Evolutionary conservation across 805 yeast species (phyloP).

Genomic region (Ogataea neopini): DNA sequence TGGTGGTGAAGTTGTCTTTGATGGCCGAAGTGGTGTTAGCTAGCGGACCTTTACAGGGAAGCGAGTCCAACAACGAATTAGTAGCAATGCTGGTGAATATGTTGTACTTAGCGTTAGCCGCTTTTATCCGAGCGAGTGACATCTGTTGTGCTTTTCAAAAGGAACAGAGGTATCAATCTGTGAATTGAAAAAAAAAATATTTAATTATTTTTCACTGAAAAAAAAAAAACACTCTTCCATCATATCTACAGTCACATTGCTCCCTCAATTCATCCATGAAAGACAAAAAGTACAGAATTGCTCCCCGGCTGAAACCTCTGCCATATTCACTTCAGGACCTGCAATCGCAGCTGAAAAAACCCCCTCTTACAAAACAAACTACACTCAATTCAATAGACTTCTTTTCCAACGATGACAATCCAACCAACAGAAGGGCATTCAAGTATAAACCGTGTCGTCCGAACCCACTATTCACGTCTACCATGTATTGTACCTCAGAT

Average conservation of each 20-base stretch:
- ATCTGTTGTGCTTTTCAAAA: background rate
- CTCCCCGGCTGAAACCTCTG: constrained; percentile 37
- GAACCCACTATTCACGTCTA: constrained; percentile 54
- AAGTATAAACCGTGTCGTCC: constrained; percentile 80
- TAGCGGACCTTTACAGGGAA: constrained; percentile 21
- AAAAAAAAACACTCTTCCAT: background rate
- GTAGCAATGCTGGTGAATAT: constrained; percentile 44
- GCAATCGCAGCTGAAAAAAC: constrained; percentile 21
- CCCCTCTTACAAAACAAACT: constrained; percentile 21
- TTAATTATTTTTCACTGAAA: background rate
- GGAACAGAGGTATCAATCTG: no score
- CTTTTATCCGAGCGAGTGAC: constrained; percentile 3
- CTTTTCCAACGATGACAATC: constrained; percentile 68
- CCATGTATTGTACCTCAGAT: constrained; percentile 72
- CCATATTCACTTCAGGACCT: constrained; percentile 36
- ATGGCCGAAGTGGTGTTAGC: constrained; percentile 45
- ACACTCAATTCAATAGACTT: constrained; percentile 29
- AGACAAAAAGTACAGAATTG: constrained; percentile 4
- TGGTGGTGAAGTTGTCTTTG: constrained; percentile 82
- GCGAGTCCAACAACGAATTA: constrained; percentile 6
- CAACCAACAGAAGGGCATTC: constrained; percentile 77
- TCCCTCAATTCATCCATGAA: background rate
- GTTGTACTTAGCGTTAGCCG: constrained; percentile 26
- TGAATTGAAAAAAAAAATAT: background rate
- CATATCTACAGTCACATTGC: background rate